Conservation (phyloP, 1,284 basidiomycete genomes). For the Amylostereum areolatum region DNA sequence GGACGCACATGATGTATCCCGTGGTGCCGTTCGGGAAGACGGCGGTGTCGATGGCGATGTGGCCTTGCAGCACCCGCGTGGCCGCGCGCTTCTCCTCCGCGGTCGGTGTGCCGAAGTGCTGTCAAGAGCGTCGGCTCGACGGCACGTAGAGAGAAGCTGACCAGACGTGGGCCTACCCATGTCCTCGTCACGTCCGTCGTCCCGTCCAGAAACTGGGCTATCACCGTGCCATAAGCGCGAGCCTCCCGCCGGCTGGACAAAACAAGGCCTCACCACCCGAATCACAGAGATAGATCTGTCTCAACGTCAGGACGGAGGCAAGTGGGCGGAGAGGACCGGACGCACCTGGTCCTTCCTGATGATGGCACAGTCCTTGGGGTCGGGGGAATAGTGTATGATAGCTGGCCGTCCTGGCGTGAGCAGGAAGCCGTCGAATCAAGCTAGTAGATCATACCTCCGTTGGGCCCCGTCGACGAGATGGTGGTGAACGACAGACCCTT, state of each 20-base stretch:
- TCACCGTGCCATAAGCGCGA: background rate
- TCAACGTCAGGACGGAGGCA: background rate
- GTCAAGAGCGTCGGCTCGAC: background rate
- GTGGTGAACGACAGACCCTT: slow-evolving; percentile 88
- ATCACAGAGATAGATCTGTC: slow-evolving; percentile 88
- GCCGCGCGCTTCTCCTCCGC: slow-evolving; percentile 83
- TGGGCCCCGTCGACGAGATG: slow-evolving; percentile 87
- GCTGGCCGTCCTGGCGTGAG: slow-evolving; percentile 37
- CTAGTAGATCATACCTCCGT: slow-evolving; percentile 57
- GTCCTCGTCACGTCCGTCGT: slow-evolving; percentile 95
- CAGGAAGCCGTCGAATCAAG: background rate
- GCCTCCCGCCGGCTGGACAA: background rate
- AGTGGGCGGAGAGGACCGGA: background rate
- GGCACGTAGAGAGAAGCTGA: slow-evolving; percentile 4
- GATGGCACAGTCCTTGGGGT: slow-evolving; percentile 65
- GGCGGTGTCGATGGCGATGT: slow-evolving; percentile 86
- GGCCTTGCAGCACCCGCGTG: slow-evolving; percentile 92
- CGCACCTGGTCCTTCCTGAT: slow-evolving; percentile 70
- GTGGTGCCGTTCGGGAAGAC: slow-evolving; percentile 89
- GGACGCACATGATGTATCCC: slow-evolving; percentile 59
- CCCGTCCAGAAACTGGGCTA: slow-evolving; percentile 86
- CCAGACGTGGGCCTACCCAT: slow-evolving; percentile 44
- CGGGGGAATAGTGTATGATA: slow-evolving; percentile 91
- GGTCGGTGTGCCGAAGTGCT: slow-evolving; percentile 89
- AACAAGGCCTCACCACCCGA: slow-evolving; percentile 61